Evolutionary conservation across 2,329 filamentous ascomycete species (phyloP), one percentile per base, ranked within the genome.

Genomic region (Pseudonectria foliicola): DNA sequence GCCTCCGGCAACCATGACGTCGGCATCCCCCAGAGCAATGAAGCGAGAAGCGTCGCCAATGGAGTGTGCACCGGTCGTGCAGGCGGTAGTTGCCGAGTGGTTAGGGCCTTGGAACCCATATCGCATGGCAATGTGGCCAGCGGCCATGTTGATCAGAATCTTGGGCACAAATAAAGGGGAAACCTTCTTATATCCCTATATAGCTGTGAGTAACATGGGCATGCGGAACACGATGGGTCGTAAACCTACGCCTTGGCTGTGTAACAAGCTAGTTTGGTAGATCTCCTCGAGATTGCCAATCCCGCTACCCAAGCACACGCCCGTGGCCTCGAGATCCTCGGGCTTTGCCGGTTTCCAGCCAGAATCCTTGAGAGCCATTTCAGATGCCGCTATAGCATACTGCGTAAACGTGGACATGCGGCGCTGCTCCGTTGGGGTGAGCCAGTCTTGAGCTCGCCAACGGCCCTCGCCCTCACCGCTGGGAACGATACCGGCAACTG

Each of bases 1-100:
- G 18, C 90, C 90, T 27, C 92, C 92, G n/a, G 92, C 88, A 7
- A 98, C 65, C 88, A 98, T 96, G 35, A 96, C 82, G 58, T 95
- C 75, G 29, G 90, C 90, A 56, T 96, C 90, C 6, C 88, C 89
- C 53, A 80, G 81, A n/a, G 82, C 77, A 42, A 98, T 90, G 56
- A 95, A 86, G 13, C 90, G 79, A n/a, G 85, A 81, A 6, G 92
- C 92, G 58, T 98, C 92, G 13, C 90, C 92, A 32, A 98, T 81
- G 2, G 89, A 88, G 63, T 98, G 92, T 1, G 90, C 86, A 10
- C 92, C 92, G 0, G 92, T 98, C 1, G 92, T 96, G 59, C 92
- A 98, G 38, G 92, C 92, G 10, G 92, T 98, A 0, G 90, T 94
- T 26, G 78, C 87, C 2, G 90, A 78, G 61, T 95, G 92, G 55